A percentile compares a stretch with the other conserved stretches of the same genome.
Conservation (phyloP, 257 asterid species). For the Mitragyna speciosa region DNA sequence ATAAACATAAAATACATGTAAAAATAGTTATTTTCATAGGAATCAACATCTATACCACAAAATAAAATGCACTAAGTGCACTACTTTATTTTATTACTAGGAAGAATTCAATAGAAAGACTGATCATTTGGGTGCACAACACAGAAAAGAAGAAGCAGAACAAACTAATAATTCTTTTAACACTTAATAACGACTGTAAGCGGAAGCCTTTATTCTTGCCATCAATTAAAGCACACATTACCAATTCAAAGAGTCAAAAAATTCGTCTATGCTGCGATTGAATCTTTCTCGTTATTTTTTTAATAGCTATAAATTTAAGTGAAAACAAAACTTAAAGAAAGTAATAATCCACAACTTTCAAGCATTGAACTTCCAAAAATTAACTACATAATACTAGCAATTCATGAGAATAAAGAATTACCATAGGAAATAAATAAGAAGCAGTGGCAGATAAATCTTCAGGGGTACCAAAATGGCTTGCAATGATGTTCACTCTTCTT, state of each 20-base stretch:
- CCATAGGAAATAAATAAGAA: constrained; percentile 77
- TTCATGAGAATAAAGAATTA: constrained; percentile 13
- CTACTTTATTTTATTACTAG: background rate
- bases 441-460: constrained; percentile 70
- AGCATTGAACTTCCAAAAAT: background rate
- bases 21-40: background rate
- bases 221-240: background rate
- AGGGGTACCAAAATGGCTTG: constrained; percentile 54
- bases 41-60: background rate
- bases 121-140: background rate
- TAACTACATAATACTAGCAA: too few relatives aligned
- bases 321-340: background rate
- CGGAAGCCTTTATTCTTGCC: constrained; percentile 1
- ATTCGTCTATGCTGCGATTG: background rate
- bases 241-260: background rate
- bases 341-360: background rate
- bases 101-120: background rate
- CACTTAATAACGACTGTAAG: background rate
- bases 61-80: background rate
- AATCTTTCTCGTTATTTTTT: background rate
- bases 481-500: constrained; percentile 58
- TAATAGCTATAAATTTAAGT: background rate
- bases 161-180: background rate
- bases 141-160: background rate
- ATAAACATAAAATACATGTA: background rate